Evolutionary conservation across 805 yeast genomes (phyloP).

Genomic region (Metschnikowia koreensis): DNA sequence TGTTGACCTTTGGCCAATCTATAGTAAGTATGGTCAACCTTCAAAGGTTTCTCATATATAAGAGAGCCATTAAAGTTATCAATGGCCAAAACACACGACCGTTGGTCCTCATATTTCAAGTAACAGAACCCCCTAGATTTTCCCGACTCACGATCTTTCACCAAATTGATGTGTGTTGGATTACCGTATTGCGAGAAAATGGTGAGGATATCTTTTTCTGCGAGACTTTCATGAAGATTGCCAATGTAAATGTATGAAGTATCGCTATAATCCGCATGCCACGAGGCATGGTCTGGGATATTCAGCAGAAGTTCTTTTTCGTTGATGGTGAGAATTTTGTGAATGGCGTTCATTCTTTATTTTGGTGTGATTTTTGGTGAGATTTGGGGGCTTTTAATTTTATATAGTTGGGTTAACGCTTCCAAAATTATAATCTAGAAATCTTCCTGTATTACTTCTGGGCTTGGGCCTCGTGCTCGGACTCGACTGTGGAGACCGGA

Average conservation of each 20-base stretch:
- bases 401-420: neutral
- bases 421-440: too few relatives aligned
- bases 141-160: slow-evolving; percentile 64
- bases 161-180: slow-evolving; percentile 71
- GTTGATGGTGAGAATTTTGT: slow-evolving; percentile 54
- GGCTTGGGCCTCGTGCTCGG: too few relatives aligned
- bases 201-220: slow-evolving; percentile 72
- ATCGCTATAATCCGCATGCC: slow-evolving; percentile 85
- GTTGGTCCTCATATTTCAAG: slow-evolving; percentile 77
- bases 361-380: neutral
- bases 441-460: too few relatives aligned
- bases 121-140: slow-evolving; percentile 75
- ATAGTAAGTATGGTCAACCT: slow-evolving; percentile 73
- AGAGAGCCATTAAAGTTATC: slow-evolving; percentile 79
- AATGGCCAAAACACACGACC: slow-evolving; percentile 79
- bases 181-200: slow-evolving; percentile 88
- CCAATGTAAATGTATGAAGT: slow-evolving; percentile 80
- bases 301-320: slow-evolving; percentile 64
- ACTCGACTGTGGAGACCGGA: too few relatives aligned
- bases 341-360: slow-evolving; percentile 35
- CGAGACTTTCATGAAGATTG: slow-evolving; percentile 58
- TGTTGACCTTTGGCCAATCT: slow-evolving; percentile 52
- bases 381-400: neutral
- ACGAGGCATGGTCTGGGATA: slow-evolving; percentile 63
- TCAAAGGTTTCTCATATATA: slow-evolving; percentile 47